phyloP scores from a whole-genome alignment of 2,329 filamentous ascomycete genomes.

The Aureobasidium uvarum region DNA sequence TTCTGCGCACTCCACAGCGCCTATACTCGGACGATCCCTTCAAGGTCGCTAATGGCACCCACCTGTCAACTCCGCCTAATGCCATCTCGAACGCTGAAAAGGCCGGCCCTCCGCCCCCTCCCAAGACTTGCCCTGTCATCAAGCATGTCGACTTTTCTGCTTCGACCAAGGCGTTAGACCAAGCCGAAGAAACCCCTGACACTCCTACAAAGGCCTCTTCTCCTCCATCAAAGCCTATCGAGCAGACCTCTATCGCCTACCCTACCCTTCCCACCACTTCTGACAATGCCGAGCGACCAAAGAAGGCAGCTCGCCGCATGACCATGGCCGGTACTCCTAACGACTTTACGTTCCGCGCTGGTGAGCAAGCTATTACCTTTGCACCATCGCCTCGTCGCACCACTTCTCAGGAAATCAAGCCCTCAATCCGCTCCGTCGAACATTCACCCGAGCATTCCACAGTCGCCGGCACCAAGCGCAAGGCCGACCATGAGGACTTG shows the following conservation, averaged over 20 bases:
- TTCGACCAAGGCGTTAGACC: constrained; percentile 45
- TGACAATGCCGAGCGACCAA: constrained; percentile 29
- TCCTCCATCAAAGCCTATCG: constrained; percentile 32
- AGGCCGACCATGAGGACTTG: constrained; percentile 37
- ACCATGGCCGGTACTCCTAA: constrained; percentile 38
- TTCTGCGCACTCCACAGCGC: constrained; percentile 60
- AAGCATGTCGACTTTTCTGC: constrained; percentile 83
- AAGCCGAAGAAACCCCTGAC: constrained; percentile 28
- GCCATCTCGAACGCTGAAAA: constrained; percentile 18
- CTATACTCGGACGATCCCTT: constrained; percentile 59
- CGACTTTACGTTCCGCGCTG: constrained; percentile 52
- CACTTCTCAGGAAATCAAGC: constrained; percentile 35
- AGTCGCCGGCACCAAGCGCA: constrained; percentile 45
- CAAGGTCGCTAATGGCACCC: constrained; percentile 61
- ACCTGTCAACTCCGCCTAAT: constrained; percentile 48
- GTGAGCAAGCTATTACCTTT: constrained; percentile 46
- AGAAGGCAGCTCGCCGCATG: constrained; percentile 39
- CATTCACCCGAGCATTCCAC: constrained; percentile 32
- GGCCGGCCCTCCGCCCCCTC: constrained; percentile 44
- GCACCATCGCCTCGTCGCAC: constrained; percentile 38
- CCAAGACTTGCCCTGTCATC: constrained; percentile 67
- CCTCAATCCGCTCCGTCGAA: constrained; percentile 48
- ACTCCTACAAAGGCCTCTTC: constrained; percentile 35
- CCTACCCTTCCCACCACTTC: constrained; percentile 28
- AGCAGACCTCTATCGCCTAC: constrained; percentile 2